A percentile compares a stretch with the other conserved stretches of the same genome.
Conservation (phyloP, 116 monocot species). For the Trichopus zeylanicus region DNA sequence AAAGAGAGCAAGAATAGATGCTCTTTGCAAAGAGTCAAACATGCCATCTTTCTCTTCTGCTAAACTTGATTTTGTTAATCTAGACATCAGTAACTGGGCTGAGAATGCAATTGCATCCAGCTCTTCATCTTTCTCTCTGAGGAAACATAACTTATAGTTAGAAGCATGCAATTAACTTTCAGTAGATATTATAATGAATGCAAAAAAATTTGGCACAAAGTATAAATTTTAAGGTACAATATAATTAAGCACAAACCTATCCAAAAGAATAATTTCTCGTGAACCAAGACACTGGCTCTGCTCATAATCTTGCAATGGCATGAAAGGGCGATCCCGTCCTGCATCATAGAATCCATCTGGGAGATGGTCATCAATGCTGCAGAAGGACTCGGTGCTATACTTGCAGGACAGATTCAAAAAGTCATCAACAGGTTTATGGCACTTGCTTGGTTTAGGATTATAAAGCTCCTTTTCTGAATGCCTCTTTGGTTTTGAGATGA, state of each 20-base stretch:
- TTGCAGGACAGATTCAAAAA: constrained; percentile 54
- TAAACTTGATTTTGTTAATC: constrained; percentile 28
- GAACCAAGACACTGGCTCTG: constrained; percentile 46
- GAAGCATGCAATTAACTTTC: background rate
- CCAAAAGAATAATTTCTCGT: constrained; percentile 94
- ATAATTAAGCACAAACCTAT: constrained; percentile 48
- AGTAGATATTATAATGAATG: background rate
- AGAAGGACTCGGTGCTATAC: constrained; percentile 74
- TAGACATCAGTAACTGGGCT: constrained; percentile 68
- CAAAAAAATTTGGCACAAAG: background rate
- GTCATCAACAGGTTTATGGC: constrained; percentile 44
- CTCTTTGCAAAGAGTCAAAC: constrained; percentile 56
- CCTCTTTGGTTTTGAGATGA: constrained; percentile 52
- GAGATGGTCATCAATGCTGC: constrained; percentile 66
- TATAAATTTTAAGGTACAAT: background rate
- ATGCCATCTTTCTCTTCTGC: constrained; percentile 16
- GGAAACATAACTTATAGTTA: constrained; percentile 11
- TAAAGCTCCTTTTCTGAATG: constrained; percentile 64
- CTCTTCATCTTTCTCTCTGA: constrained; percentile 86
- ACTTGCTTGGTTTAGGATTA: constrained; percentile 86
- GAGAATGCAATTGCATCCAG: constrained; percentile 75
- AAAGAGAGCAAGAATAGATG: constrained; percentile 88
- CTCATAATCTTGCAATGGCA: constrained; percentile 64
- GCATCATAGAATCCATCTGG: constrained; percentile 99
- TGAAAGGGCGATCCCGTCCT: constrained; percentile 78